Conservation (phyloP, 2,329 filamentous ascomycete genomes). For the Ilyonectria sp. region DNA sequence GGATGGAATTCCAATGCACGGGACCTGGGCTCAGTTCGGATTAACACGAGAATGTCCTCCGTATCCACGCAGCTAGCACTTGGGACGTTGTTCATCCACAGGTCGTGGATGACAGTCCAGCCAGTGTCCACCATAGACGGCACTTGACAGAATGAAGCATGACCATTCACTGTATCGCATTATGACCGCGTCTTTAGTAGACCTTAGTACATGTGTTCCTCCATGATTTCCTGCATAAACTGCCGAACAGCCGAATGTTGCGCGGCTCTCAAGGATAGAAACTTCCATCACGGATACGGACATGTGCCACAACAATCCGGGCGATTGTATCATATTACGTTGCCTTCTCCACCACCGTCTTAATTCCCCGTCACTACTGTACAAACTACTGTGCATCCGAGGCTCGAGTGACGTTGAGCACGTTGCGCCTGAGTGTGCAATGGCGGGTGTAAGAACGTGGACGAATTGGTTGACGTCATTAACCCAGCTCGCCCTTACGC, state of each 20-base stretch:
- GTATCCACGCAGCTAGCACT: constrained; percentile 23
- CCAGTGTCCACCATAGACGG: constrained; percentile 23
- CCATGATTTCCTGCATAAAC: too few relatives aligned
- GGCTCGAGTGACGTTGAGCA: not conserved
- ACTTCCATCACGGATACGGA: constrained; percentile 26
- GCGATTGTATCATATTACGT: constrained; percentile 37
- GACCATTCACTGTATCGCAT: constrained; percentile 36
- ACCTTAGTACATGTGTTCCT: not conserved
- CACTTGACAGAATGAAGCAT: constrained; percentile 44
- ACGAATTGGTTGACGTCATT: constrained; percentile 30
- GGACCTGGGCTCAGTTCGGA: constrained; percentile 33
- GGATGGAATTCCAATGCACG: constrained; percentile 34
- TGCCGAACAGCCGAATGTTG: not conserved
- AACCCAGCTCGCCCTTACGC: not conserved
- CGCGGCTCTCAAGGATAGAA: constrained; percentile 10
- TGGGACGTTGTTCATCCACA: constrained; percentile 28
- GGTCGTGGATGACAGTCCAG: constrained; percentile 24
- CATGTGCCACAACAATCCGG: constrained; percentile 11
- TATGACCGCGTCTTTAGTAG: constrained; percentile 31
- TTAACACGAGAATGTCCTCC: constrained; percentile 30
- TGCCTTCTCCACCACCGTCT: constrained; percentile 5
- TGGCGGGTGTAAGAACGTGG: not conserved
- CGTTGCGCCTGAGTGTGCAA: not conserved
- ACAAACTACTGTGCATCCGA: not conserved
- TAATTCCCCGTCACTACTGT: not conserved